These are phyloP conservation scores for Alopecurus myosuroides DNA, from an alignment of 176 grass and related monocot genomes.

Conservation along the genomic window DNA sequence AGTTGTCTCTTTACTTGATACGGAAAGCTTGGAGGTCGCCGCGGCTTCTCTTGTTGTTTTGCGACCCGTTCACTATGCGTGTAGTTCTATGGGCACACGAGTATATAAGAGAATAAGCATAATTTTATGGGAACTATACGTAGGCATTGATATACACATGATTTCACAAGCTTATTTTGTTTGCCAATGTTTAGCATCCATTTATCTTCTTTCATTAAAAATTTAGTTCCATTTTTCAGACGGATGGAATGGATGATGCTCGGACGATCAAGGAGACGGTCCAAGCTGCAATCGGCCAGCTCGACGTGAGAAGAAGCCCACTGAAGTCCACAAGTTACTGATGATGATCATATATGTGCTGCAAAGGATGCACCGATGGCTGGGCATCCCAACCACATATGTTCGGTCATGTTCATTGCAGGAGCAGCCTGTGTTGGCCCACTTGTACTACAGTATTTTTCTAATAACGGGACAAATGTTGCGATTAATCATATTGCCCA, in stretches of 20 bases:
- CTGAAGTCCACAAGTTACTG: background rate
- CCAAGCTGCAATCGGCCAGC: background rate
- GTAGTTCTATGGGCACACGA: background rate
- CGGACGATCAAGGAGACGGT: conserved; percentile 10
- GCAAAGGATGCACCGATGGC: background rate
- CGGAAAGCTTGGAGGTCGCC: background rate
- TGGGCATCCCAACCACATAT: background rate
- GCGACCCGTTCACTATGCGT: background rate
- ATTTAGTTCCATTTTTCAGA: conserved; percentile 4
- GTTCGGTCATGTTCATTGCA: background rate
- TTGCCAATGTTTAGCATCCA: background rate
- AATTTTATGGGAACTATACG: background rate
- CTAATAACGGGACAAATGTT: background rate
- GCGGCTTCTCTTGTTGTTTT: background rate
- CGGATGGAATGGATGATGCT: background rate
- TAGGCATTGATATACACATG: background rate
- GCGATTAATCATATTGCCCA: background rate
- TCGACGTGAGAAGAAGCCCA: conserved; percentile 8
- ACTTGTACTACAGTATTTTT: background rate
- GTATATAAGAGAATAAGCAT: background rate
- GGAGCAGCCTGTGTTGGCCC: background rate
- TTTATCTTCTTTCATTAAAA: background rate
- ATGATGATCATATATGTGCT: background rate
- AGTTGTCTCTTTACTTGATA: background rate
- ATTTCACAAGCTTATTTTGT: background rate